phyloP scores from a whole-genome alignment of 345 rosid species.

The Durio zibethinus region DNA sequence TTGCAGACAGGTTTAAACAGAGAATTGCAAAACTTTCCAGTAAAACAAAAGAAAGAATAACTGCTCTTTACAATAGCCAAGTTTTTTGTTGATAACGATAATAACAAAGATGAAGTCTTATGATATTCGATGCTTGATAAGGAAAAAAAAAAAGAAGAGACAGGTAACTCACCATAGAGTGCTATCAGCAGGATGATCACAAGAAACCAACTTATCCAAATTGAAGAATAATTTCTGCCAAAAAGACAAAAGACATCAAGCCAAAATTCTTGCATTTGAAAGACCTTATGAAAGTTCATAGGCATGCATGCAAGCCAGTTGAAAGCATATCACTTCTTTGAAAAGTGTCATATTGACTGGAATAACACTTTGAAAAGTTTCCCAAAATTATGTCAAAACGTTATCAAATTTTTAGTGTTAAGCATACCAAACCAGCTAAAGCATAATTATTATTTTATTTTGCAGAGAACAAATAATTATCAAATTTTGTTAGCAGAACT shows the following conservation, averaged over 20 bases:
- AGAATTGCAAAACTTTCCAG: conserved; percentile 4
- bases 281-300: not conserved
- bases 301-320: not conserved
- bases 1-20: not conserved
- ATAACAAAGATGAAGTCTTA: not conserved
- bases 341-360: not conserved
- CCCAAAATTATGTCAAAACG: not conserved
- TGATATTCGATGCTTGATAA: conserved; percentile 2
- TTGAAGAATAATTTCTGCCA: conserved; percentile 68
- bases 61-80: not conserved
- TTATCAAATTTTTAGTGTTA: not conserved
- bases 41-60: conserved; percentile 12
- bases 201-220: conserved; percentile 77
- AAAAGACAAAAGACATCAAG: conserved; percentile 15
- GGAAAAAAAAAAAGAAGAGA: not conserved
- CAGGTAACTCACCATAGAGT: conserved; percentile 57
- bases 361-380: not conserved
- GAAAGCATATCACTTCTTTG: not conserved
- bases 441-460: not conserved
- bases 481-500: not conserved
- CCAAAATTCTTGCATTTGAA: not conserved
- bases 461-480: not conserved
- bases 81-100: conserved; percentile 1
- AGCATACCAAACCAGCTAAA: not conserved
- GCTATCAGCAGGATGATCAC: conserved; percentile 67